Evolutionary conservation across 129 eudicot genomes (phyloP), one percentile per base, ranked within the genome.

Genomic region (Gnaphalium uliginosum): DNA sequence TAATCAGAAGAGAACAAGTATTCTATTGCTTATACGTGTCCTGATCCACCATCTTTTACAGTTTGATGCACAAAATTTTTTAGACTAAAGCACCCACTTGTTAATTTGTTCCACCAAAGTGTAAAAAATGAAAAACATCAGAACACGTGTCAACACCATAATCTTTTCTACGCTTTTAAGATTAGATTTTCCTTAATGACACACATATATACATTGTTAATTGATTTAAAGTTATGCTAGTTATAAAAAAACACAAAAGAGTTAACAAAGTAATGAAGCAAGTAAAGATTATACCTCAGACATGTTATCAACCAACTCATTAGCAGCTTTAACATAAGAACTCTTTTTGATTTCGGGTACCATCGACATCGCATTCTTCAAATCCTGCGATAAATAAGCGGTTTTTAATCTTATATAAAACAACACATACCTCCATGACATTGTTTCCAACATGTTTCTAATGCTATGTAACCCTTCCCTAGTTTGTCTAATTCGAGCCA

Each of bases 401-500:
- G 83, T 81, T 39, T 92, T 92, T 11, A 89, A 74, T 19, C 98
- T 78, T 50, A 92, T 86, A 68, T 92, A 89, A 68, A 87, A 92
- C 77, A 92, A 43, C 1, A 92, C 94, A 86, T 89, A 92, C 88
- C 94, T 87, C 98, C 98, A 92, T 0, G 98, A 89, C 88, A 82
- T 79, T 4, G 88, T 87, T 24, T 92, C 98, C 83, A 92, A 68
- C 98, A 92, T 92, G 79, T 81, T 81, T 66, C 90, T 86, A 27
- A 92, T 82, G 54, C 91, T 84, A 76, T 88, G 98, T 26, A 92
- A 82, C 25, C 96, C 96, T 33, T 92, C 92, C 0, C 94, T 88
- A 0, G 98, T 87, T 72, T 92, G 96, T 10, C 84, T 78, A 13
- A 92, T 89, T 43, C 98, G 57, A 9, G 89, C 90, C 77, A 79